phyloP scores from a whole-genome alignment of 148 eudicot species.

The Salicornia ramosissima region DNA sequence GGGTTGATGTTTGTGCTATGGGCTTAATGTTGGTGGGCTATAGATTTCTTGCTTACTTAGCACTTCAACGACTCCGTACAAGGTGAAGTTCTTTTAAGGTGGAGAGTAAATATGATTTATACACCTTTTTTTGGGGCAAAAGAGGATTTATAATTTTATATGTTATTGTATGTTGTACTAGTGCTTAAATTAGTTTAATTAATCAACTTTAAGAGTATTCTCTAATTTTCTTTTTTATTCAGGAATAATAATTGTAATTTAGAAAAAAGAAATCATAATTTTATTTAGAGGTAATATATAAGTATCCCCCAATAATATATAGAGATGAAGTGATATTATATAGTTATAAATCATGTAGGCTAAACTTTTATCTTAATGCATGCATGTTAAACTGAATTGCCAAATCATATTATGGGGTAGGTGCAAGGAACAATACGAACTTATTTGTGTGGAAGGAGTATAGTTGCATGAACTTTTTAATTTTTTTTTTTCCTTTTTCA shows the following conservation, averaged over 20 bases:
- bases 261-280: background rate
- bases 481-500: too few relatives aligned
- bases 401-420: too few relatives aligned
- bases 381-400: too few relatives aligned
- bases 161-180: background rate
- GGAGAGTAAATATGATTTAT: background rate
- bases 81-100: slow-evolving; percentile 17
- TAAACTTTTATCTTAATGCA: too few relatives aligned
- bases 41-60: slow-evolving; percentile 77
- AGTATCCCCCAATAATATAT: too few relatives aligned
- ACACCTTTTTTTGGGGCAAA: slow-evolving; percentile 5
- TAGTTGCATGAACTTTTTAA: too few relatives aligned
- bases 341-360: too few relatives aligned
- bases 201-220: background rate
- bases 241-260: slow-evolving; percentile 9
- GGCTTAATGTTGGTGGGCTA: slow-evolving; percentile 86
- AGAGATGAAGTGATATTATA: too few relatives aligned
- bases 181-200: slow-evolving; percentile 3
- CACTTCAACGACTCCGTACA: slow-evolving; percentile 58
- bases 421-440: too few relatives aligned
- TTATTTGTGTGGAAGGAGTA: too few relatives aligned
- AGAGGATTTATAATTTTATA: background rate
- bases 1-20: slow-evolving; percentile 65
- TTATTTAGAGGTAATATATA: too few relatives aligned
- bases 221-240: background rate